Evolutionary conservation across 192 early-diverging fungal species (phyloP), one percentile per base, ranked within the genome.

Genomic region (Coemansia sp.): DNA sequence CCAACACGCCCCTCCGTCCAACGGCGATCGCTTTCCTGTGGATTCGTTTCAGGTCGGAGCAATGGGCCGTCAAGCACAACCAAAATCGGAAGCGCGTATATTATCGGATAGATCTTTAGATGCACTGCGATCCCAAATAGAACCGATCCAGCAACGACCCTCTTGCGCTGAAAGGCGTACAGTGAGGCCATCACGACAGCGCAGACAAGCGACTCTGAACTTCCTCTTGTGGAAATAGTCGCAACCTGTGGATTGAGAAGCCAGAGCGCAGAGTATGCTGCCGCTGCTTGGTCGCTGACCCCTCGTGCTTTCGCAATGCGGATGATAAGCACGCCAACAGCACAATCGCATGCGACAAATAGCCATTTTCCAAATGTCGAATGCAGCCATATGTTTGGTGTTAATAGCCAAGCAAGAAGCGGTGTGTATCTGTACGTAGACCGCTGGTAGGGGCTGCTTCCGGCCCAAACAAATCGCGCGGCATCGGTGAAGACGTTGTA

Each of bases 341-440:
- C 35, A 15, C 97, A 79, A 76, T 98, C 92, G 36, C 88, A 88
- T 0, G 76, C 71, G 20, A 89, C 88, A 83, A 99, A 99, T n/a
- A 99, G 60, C 66, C 91, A 83, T 73, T 99, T 99, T 14, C 97
- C 97, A 67, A 90, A 97, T 10, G 88, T 82, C 34, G 82, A 71
- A 65, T 88, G 85, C 17, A 92, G 59, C 62, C 83, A 86, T 48
- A 91, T 85, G 59, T 95, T 95, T 19, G 94, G 95, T 25, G 90
- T 86, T n/a, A 99, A 68, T 13, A 95, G 38, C 75, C 87, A 91
- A 5, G 96, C 94, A n/a, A 99, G 81, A 13, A 98, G 64, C 8
- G 97, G 97, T 14, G 97, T 97, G 84, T 99, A 99, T 29, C 97
- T 88, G 75, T 97, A 99, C 0, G 97, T 99, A 3, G 89, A 91